A percentile compares a stretch with the other conserved stretches of the same genome.
Evolutionary conservation across 1,139 yeast genomes (phyloP).

Genomic region (Ashbya aceris): DNA sequence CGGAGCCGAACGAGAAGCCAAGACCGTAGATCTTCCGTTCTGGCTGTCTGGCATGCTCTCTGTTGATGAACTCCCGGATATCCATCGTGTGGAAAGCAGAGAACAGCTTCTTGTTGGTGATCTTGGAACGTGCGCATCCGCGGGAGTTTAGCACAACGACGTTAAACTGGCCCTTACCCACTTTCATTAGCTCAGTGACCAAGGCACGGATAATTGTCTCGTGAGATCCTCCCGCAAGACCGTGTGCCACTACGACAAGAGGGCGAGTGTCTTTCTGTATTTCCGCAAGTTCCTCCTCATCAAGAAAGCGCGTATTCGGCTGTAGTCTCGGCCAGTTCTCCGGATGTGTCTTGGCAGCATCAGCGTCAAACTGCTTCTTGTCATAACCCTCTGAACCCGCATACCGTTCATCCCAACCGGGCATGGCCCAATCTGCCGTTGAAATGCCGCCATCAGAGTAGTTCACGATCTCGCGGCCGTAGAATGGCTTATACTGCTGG

Average conservation of each 20-base stretch:
- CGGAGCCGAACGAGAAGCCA: slow-evolving; percentile 87
- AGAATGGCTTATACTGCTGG: slow-evolving; percentile 47
- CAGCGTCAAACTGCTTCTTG: slow-evolving; percentile 39
- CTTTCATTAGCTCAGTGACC: slow-evolving; percentile 26
- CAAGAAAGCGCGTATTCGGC: slow-evolving; percentile 66
- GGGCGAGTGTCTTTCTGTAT: slow-evolving; percentile 41
- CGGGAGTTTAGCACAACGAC: slow-evolving; percentile 70
- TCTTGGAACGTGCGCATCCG: slow-evolving; percentile 78
- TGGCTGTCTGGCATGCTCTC: slow-evolving; percentile 51
- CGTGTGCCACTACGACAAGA: slow-evolving; percentile 65
- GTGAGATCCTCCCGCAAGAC: slow-evolving; percentile 87
- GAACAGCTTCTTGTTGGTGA: slow-evolving; percentile 68
- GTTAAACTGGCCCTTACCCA: slow-evolving; percentile 39
- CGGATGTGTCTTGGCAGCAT: slow-evolving; percentile 47
- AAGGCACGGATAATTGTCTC: slow-evolving; percentile 76
- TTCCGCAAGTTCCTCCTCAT: slow-evolving; percentile 39
- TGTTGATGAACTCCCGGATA: slow-evolving; percentile 47
- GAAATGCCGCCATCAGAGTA: slow-evolving; percentile 60
- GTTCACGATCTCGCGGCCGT: slow-evolving; percentile 63
- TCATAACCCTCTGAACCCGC: slow-evolving; percentile 26
- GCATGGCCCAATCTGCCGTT: slow-evolving; percentile 69
- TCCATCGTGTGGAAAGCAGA: slow-evolving; percentile 71
- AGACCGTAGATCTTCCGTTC: slow-evolving; percentile 63
- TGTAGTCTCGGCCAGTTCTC: slow-evolving; percentile 68
- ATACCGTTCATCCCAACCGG: slow-evolving; percentile 32